Percentiles rank a stretch among this genome's conserved stretches.
These are phyloP conservation scores for Ambrosia trifida DNA, from an alignment of 129 eudicot genomes.

Conservation along the genomic window DNA sequence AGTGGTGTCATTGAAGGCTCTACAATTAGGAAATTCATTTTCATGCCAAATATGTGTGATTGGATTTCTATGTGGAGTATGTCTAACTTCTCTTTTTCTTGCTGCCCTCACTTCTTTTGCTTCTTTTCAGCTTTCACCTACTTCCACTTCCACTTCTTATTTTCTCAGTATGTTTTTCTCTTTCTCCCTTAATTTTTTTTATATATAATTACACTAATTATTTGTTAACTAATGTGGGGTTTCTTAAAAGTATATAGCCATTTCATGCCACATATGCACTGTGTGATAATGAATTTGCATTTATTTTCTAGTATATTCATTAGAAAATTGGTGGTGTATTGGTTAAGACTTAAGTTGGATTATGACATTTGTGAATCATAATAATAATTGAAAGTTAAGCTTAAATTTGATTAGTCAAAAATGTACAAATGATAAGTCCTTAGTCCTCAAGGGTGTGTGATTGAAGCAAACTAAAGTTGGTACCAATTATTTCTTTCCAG, in stretches of 20 bases:
- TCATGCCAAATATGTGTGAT: constrained; percentile 89
- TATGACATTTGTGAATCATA: constrained; percentile 26
- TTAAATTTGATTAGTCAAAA: constrained; percentile 28
- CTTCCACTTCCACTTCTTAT: constrained; percentile 39
- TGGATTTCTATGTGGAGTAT: constrained; percentile 86
- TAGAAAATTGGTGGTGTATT: constrained; percentile 21
- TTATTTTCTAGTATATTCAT: not conserved
- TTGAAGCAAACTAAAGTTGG: constrained; percentile 43
- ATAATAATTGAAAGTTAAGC: constrained; percentile 16
- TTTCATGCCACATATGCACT: not conserved
- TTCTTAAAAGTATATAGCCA: not conserved
- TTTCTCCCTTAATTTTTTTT: not conserved
- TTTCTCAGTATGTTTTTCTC: constrained; percentile 48
- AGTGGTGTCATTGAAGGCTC: constrained; percentile 75
- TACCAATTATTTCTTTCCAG: constrained; percentile 11
- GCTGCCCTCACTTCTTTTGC: constrained; percentile 88
- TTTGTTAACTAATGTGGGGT: not conserved
- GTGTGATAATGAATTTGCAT: not conserved
- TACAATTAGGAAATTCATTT: constrained; percentile 78
- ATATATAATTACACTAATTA: not conserved
- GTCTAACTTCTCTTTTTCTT: constrained; percentile 78
- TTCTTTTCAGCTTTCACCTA: constrained; percentile 37
- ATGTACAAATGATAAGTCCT: constrained; percentile 26
- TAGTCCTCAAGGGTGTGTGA: constrained; percentile 27
- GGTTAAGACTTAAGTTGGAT: constrained; percentile 31